Evolutionary conservation across 352 stramenopile species (phyloP).

Genomic region (Globisporangium cederbergense): DNA sequence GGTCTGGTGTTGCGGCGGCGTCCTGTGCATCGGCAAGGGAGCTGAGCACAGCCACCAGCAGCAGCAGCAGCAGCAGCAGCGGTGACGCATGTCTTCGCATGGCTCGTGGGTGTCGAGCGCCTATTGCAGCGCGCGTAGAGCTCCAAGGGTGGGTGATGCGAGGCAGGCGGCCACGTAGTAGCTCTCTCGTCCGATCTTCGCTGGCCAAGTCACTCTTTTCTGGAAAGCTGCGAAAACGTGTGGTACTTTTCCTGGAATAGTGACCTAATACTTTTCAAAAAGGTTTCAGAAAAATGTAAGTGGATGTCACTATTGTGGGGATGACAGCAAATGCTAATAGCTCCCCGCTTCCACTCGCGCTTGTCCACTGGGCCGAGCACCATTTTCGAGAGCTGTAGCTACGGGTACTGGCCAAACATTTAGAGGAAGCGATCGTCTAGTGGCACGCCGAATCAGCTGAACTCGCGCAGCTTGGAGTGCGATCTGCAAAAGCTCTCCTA

Average conservation of each 20-base stretch:
- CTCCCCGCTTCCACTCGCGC: too few species aligned
- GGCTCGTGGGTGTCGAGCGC: background rate
- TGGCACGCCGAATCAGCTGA: too few species aligned
- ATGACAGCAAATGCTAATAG: too few species aligned
- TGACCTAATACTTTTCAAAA: background rate
- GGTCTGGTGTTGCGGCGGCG: background rate
- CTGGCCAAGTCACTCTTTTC: background rate
- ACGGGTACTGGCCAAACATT: too few species aligned
- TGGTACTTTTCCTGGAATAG: background rate
- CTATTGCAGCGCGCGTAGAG: background rate
- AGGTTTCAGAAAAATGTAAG: too few species aligned
- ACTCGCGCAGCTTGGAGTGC: too few species aligned
- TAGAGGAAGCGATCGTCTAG: too few species aligned
- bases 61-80: background rate
- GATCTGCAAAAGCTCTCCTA: too few species aligned
- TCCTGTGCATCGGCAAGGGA: constrained; percentile 2
- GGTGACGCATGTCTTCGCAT: background rate
- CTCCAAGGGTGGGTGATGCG: background rate
- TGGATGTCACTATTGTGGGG: background rate
- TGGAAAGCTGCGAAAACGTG: too few species aligned
- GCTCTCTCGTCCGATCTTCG: background rate
- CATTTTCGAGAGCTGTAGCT: too few species aligned
- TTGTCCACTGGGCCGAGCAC: too few species aligned
- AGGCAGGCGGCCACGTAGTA: background rate
- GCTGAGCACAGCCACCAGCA: background rate